Base-by-base conservation (phyloP, 331 rosid species). In the Pyrus hybrid region DNA sequence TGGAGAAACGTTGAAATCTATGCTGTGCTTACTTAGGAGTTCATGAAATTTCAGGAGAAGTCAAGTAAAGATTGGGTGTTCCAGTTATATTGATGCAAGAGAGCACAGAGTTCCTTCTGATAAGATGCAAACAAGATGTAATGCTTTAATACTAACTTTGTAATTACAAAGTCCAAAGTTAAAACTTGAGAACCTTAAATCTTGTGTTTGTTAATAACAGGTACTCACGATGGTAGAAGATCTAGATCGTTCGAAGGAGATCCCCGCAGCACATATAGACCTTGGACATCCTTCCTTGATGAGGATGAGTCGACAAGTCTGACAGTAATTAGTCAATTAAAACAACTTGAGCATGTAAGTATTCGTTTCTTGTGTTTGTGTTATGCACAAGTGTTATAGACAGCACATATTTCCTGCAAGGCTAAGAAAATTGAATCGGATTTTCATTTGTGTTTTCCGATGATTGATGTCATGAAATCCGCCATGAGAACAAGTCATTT, bases 281-380 rank as follows among this genome's bases (percentile, higher is more conserved):
- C 83, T 45, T 63, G 26, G 69, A 26, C 62, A 45, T 61, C 77
- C n/a, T 77, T 28, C 76, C 71, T 54, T 2, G 8, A 32, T 11
- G 70, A 84, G 71, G 45, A 82, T 63, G 85, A 81, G 18, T 60
- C 87, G 47, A 73, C 54, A 45, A 29, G 74, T 67, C 62, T 84
- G 64, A 78, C 76, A n/a, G 56, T 80, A 41, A 60, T 63, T 76
- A 81, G 79, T 35, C 57, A 77, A 65, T 37, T 63, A 78, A 91
- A 77, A 53, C 78, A 63, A 33, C 81, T 85, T 23, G 74, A 84
- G 69, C 85, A 54, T 37, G 93, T 87, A 68, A 87, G 93, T 80
- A 22, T 54, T 56, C n/a, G 12, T 80, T 20, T 20, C 70, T 63
- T 45, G 67, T 65, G 30, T 51, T 51, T 21, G 53, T 14, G 53